Conservation (phyloP, 352 stramenopile genomes). For the Pythium coloratum region DNA sequence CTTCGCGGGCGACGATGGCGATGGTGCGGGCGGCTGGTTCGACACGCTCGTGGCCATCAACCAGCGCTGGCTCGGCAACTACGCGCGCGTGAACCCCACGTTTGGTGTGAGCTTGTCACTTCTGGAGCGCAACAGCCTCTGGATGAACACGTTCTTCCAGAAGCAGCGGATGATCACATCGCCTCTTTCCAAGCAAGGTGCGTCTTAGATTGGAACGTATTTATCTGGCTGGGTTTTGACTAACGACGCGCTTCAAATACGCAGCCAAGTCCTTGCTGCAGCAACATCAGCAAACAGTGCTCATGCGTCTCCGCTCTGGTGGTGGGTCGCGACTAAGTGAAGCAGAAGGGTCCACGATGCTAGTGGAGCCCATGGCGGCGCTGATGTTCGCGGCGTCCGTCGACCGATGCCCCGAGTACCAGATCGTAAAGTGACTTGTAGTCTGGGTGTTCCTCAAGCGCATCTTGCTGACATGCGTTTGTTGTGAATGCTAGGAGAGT, state of each 20-base stretch:
- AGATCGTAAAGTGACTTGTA: slow-evolving; percentile 38
- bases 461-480: background rate
- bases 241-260: background rate
- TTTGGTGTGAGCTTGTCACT: slow-evolving; percentile 56
- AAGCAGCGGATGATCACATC: slow-evolving; percentile 72
- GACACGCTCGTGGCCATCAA: slow-evolving; percentile 58
- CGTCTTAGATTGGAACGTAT: background rate
- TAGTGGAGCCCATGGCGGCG: slow-evolving; percentile 59
- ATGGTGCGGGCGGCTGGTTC: slow-evolving; percentile 32
- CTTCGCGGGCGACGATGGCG: slow-evolving; percentile 37
- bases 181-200: slow-evolving; percentile 55
- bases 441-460: background rate
- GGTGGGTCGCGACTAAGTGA: slow-evolving; percentile 36
- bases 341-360: slow-evolving; percentile 46
- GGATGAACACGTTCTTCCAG: slow-evolving; percentile 84
- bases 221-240: background rate
- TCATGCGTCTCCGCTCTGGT: slow-evolving; percentile 38
- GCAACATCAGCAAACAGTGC: slow-evolving; percentile 50
- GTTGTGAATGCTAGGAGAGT: slow-evolving; percentile 38
- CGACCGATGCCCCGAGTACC: slow-evolving; percentile 58
- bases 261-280: slow-evolving; percentile 53
- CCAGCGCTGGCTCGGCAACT: slow-evolving; percentile 64
- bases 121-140: slow-evolving; percentile 69
- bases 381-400: slow-evolving; percentile 64
- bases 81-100: slow-evolving; percentile 51